phyloP scores from a whole-genome alignment of 2,329 filamentous ascomycete genomes.

The Chrysoporthe austroafricana region DNA sequence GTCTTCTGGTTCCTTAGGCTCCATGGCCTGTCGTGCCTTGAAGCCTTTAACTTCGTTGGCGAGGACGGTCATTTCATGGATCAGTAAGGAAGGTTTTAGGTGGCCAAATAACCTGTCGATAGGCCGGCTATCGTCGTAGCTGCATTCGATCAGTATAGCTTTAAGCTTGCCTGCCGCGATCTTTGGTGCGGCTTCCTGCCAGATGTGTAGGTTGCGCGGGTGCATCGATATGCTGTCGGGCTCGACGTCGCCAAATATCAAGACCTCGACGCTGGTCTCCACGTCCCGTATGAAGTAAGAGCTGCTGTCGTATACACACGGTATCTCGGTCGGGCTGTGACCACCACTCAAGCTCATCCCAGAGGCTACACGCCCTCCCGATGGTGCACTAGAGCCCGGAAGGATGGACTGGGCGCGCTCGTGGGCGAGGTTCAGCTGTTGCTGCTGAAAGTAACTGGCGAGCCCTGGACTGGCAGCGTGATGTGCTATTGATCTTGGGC shows the following conservation, averaged over 20 bases:
- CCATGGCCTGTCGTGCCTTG: conserved; percentile 41
- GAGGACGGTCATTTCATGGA: conserved; percentile 75
- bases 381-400: conserved; percentile 16
- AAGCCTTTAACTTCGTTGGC: conserved; percentile 70
- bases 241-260: conserved; percentile 96
- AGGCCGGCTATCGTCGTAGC: conserved; percentile 79
- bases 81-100: conserved; percentile 79
- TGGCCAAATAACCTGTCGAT: conserved; percentile 86
- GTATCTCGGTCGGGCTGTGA: conserved; percentile 46
- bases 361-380: conserved; percentile 12
- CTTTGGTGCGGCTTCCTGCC: conserved; percentile 87
- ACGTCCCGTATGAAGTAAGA: conserved; percentile 90
- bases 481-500: conserved; percentile 35
- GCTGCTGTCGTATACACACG: conserved; percentile 83
- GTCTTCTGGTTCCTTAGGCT: conserved; percentile 20
- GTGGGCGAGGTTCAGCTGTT: conserved; percentile 30
- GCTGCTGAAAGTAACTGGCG: conserved; percentile 31
- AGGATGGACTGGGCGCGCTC: conserved; percentile 29
- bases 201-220: conserved; percentile 80
- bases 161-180: conserved; percentile 72
- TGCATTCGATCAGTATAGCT: conserved; percentile 94
- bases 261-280: conserved; percentile 71
- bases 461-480: conserved; percentile 33
- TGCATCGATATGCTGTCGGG: conserved; percentile 83
- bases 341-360: conserved; percentile 14